Evolutionary conservation across 768 basidiomycete species (phyloP).

Genomic region (Leccinum broughii): DNA sequence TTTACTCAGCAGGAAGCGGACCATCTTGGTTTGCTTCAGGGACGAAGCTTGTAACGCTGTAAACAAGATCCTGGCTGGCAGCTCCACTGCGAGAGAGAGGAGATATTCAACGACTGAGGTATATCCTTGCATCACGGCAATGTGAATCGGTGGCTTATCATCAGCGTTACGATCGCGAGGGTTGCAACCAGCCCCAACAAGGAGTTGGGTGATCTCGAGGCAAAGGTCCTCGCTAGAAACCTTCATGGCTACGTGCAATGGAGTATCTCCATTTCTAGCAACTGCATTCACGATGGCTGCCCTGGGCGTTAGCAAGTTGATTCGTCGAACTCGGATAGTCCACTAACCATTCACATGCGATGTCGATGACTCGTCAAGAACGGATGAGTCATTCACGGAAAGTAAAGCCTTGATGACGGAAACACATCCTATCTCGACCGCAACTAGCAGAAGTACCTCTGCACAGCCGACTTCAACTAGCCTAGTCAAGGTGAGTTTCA

Average conservation of each 20-base stretch:
- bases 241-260: background rate
- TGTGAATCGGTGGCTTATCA: background rate
- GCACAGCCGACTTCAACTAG: constrained; percentile 3
- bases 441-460: constrained; percentile 6
- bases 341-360: no score
- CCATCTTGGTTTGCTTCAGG: background rate
- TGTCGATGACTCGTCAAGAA: background rate
- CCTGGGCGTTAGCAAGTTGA: no score
- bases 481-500: background rate
- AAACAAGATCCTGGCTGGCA: constrained; percentile 5
- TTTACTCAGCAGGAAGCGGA: constrained; percentile 1
- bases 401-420: background rate
- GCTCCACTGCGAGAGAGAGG: background rate
- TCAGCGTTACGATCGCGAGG: background rate
- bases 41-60: background rate
- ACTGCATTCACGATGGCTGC: no score
- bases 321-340: background rate
- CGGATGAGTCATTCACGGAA: background rate
- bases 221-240: background rate
- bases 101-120: background rate
- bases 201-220: background rate
- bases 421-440: constrained; percentile 8
- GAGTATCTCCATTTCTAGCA: background rate
- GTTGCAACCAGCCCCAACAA: background rate
- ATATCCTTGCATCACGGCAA: background rate